Evolutionary conservation across 1,139 yeast species (phyloP), one percentile per base, ranked within the genome.

Genomic region (Blastobotrys ciferrii): DNA sequence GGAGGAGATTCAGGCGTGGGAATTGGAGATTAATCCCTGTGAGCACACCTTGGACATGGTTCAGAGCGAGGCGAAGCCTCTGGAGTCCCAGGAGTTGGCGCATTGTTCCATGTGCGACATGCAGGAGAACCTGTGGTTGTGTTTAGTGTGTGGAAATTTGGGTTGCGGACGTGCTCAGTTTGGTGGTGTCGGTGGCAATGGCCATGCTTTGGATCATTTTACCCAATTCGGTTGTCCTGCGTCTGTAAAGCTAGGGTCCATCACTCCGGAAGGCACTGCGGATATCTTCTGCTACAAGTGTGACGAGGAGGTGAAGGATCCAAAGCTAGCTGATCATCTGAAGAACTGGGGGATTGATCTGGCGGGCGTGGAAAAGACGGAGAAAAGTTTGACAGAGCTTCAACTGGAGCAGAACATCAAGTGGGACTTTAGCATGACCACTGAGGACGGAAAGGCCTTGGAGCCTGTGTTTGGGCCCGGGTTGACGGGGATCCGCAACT

Each of bases 111-210:
- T 70, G 17, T 91, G 98, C 69, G 92, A 80, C 0, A 71, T 91
- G 54, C 67, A 69, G 32, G 86, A 83, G 57, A 92, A 92, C 62
- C 70, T 92, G 44, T 92, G 99, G 99, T 76, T 92, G 18, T 92
- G 99, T 71, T 70, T 92, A 37, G 79, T 79, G 39, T 92, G 98
- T 74, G 98, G 98, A 1, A 74, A 77, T 40, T 63, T 89, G 9
- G 97, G 97, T 1, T 92, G 99, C 70, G 97, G 98, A 17, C 75
- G 99, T 56, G 82, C 82, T 32, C 98, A 92, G 66, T 87, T 86
- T 61, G 98, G 98, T 30, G 83, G 88, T n/a, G 80, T 88, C 28
- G 82, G 87, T 20, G 99, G 99, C 3, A 82, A 91, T 61, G 84
- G 96, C 0, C 98, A 92, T 66, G 98, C 96, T 0, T 70, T 92